Evolutionary conservation across 495 filamentous ascomycete genomes (phyloP).

Genomic region (Penicillium paxilli): DNA sequence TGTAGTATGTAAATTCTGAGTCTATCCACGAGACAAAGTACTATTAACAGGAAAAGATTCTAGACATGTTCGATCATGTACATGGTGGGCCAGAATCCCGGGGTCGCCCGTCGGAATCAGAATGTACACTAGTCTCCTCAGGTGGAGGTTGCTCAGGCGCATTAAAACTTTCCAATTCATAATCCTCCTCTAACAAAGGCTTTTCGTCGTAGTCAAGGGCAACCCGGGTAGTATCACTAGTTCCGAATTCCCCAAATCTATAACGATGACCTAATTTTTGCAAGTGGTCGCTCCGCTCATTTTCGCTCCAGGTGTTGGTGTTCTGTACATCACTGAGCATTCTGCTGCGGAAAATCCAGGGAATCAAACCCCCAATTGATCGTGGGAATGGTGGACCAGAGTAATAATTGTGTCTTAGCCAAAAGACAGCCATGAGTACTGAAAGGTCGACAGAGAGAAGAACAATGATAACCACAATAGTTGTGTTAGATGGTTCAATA

Average conservation of each 20-base stretch:
- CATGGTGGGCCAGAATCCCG: too few relatives aligned
- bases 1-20: too few relatives aligned
- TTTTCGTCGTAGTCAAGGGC: conserved; percentile 7
- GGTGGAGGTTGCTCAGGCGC: too few relatives aligned
- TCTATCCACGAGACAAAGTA: too few relatives aligned
- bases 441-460: conserved; percentile 21
- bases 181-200: not conserved
- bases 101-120: not conserved
- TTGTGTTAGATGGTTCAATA: conserved; percentile 12
- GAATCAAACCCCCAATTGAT: conserved; percentile 23
- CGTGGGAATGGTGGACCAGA: conserved; percentile 20
- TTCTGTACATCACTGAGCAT: conserved; percentile 14
- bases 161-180: not conserved
- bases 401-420: conserved; percentile 11
- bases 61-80: too few relatives aligned
- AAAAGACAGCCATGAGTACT: conserved; percentile 17
- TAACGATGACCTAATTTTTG: not conserved
- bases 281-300: conserved; percentile 4
- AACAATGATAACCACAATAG: conserved; percentile 21
- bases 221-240: not conserved
- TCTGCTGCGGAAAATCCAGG: conserved; percentile 21
- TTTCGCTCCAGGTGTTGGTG: not conserved
- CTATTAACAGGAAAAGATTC: too few relatives aligned
- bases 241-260: not conserved
- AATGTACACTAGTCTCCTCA: not conserved